A percentile compares a stretch with the other conserved stretches of the same genome.
Conservation (phyloP, 306 rosid genomes). For the Acmispon strigosus region DNA sequence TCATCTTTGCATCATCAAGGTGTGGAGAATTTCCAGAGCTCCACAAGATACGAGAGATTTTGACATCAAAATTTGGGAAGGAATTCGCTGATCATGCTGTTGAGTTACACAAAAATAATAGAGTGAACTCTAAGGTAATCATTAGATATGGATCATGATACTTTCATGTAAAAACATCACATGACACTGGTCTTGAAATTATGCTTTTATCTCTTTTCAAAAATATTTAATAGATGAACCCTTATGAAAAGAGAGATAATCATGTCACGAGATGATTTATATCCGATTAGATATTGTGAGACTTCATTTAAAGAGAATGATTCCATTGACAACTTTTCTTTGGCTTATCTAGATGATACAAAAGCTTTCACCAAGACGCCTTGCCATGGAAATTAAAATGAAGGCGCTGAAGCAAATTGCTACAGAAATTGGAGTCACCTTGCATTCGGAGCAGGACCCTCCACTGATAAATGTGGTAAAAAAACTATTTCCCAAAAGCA, state of each 20-base stretch:
- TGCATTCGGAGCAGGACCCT: constrained; percentile 35
- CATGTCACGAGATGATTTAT: too few species aligned
- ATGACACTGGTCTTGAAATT: too few species aligned
- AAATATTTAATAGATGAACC: too few species aligned
- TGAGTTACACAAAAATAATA: constrained; percentile 40
- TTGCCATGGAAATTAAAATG: constrained; percentile 33
- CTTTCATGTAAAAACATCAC: too few species aligned
- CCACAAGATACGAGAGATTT: constrained; percentile 43
- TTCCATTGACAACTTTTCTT: constrained; percentile 1
- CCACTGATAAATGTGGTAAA: constrained; percentile 24
- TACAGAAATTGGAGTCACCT: constrained; percentile 38
- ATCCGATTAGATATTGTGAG: neutral
- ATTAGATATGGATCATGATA: neutral
- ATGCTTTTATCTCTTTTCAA: too few species aligned
- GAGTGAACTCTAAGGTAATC: constrained; percentile 46
- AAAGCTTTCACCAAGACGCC: constrained; percentile 33
- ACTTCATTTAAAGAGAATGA: neutral
- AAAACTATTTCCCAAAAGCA: neutral
- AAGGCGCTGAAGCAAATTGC: constrained; percentile 41
- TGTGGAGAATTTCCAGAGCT: constrained; percentile 81
- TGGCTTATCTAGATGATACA: constrained; percentile 47
- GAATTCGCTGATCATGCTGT: constrained; percentile 45
- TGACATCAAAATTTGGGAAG: constrained; percentile 45
- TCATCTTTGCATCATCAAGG: constrained; percentile 63
- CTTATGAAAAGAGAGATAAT: too few species aligned